These are phyloP conservation scores for Talaromyces thailandensis DNA, from an alignment of 495 filamentous ascomycete species.

Conservation along the genomic window DNA sequence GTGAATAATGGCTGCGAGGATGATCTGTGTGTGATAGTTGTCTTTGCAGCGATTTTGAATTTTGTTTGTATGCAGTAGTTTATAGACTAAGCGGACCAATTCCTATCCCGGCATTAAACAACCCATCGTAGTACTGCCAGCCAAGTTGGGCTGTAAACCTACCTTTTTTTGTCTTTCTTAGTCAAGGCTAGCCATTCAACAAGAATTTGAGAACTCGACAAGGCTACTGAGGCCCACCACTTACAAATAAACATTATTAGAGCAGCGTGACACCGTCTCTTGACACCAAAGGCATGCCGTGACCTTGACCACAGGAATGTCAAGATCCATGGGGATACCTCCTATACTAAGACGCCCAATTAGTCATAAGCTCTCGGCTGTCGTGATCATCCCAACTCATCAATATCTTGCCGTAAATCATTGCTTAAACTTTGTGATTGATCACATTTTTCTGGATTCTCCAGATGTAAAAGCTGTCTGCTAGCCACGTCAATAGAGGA, in stretches of 20 bases:
- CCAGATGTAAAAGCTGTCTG: background rate
- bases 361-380: background rate
- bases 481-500: conserved; percentile 1
- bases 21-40: background rate
- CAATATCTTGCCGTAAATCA: background rate
- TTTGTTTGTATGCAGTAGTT: background rate
- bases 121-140: background rate
- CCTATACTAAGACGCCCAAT: background rate
- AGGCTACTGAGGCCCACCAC: background rate
- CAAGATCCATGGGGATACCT: background rate
- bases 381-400: background rate
- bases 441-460: background rate
- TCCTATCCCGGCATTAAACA: background rate
- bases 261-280: background rate
- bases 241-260: background rate
- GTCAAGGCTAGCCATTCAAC: background rate
- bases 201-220: background rate
- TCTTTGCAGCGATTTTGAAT: background rate
- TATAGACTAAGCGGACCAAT: background rate
- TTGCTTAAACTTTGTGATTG: background rate
- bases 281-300: background rate
- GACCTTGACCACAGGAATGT: background rate
- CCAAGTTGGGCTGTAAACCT: background rate
- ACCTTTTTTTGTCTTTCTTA: background rate
- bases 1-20: conserved; percentile 1